A percentile compares a stretch with the other conserved stretches of the same genome.
Evolutionary conservation across 306 rosid species (phyloP).

Genomic region (Begonia fuchsioides): DNA sequence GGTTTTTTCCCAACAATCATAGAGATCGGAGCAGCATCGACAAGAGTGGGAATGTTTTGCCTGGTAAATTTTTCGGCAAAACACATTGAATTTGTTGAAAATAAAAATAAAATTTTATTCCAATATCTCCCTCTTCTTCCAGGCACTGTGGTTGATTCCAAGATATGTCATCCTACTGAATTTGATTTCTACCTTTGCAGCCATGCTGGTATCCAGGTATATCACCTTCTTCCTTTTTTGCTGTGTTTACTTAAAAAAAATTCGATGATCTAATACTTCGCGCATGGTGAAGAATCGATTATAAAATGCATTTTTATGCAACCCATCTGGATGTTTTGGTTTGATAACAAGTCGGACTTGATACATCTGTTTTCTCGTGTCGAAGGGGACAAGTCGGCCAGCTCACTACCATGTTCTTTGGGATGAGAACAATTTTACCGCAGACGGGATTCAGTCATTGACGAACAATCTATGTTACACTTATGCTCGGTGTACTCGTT

Average conservation of each 20-base stretch:
- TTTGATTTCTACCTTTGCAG: constrained; percentile 92
- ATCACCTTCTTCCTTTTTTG: too few species aligned
- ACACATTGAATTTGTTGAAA: too few species aligned
- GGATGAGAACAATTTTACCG: constrained; percentile 89
- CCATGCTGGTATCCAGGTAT: constrained; percentile 89
- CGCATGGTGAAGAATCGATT: too few species aligned
- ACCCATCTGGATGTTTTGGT: too few species aligned
- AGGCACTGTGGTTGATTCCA: constrained; percentile 84
- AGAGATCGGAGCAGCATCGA: constrained; percentile 67
- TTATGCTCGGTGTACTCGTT: constrained; percentile 85
- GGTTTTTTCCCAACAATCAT: constrained; percentile 67
- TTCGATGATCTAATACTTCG: too few species aligned
- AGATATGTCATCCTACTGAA: constrained; percentile 87
- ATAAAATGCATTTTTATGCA: too few species aligned
- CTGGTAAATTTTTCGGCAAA: constrained; percentile 30
- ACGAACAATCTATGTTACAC: constrained; percentile 88
- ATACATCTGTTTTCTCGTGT: constrained; percentile 1
- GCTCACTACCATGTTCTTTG: constrained; percentile 91
- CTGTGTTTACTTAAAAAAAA: too few species aligned
- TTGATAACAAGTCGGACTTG: too few species aligned
- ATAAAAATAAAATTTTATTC: too few species aligned
- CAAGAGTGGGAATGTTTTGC: constrained; percentile 80
- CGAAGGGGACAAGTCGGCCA: constrained; percentile 82
- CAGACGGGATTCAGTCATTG: constrained; percentile 79
- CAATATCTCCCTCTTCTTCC: constrained; percentile 5